Evolutionary conservation across 768 basidiomycete genomes (phyloP), one percentile per base, ranked within the genome.

Genomic region (Phlebiopsis flavidoalba): DNA sequence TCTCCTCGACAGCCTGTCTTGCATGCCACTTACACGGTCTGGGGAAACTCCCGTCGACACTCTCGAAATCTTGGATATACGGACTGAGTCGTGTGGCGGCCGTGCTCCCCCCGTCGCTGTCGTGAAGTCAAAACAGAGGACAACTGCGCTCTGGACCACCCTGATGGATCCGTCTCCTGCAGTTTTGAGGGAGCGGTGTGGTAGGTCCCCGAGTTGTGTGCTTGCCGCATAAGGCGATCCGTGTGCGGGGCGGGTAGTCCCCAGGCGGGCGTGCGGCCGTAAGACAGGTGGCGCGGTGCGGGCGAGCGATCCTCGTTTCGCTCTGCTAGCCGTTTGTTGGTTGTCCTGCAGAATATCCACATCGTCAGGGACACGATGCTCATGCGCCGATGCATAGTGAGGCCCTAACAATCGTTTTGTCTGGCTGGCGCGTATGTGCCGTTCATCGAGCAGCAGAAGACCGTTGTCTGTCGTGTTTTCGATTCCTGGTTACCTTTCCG

Each of bases 31-130:
- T 14, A 49, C n/a, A 59, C 6, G 47, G 24, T 36, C 35, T 37
- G 47, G 7, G 8, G 31, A 14, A 22, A 22, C 19, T 21, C 49
- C 5, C 58, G 4, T 2, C 49, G 36, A 52, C 11, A 3, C 12
- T 24, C 21, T 31, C 50, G 6, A 19, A 22, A 26, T 14, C 49
- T 2, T 22, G 37, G n/a, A n/a, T 19, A 59, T 24, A 10, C 46
- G 22, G 58, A 51, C 7, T 8, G 15, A n/a, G 58, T 31, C 6
- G 58, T 26, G 58, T 59, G 17, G 14, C 35, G 33, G 49, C 58
- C 22, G 37, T 36, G 31, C 37, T 59, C 12, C 49, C 58, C 35
- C 58, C 54, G 54, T 55, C 54, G 40, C 54, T 55, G 35, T 14
- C 11, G n/a, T 5, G 54, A 55, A n/a, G 8, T 33, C 52, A 6